Evolutionary conservation across 2,329 filamentous ascomycete species (phyloP), one percentile per base, ranked within the genome.

Genomic region (Fusarium redolens): DNA sequence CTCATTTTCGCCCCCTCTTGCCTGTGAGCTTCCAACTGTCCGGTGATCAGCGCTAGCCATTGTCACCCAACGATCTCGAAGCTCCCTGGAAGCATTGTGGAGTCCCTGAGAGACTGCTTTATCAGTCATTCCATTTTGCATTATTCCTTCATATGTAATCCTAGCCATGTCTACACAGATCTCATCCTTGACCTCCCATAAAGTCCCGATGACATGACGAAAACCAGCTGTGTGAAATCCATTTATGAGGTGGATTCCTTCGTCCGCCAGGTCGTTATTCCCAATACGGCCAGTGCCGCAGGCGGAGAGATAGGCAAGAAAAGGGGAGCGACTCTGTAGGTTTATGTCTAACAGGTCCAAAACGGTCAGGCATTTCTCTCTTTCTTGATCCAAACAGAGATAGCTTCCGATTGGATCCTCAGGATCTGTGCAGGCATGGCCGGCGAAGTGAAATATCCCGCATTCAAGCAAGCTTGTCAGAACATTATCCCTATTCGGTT

Each of bases 401-500:
- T 51, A 59, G 12, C 56, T 59, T 28, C 30, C 35, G 3, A n/a
- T 30, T n/a, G 56, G 44, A 5, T 59, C 43, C 3, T 18, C 25
- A 3, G 15, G 14, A 35, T 61, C 58, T 14, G 47, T 54, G 18
- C 28, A n/a, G 3, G 37, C 58, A 43, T 61, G 47, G 1, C 47
- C 58, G 5, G 58, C 47, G 4, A 35, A 61, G 15, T 61, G 47
- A 6, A 61, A 61, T 3, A 61, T 35, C 10, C 28, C 30, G 22
- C 35, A 61, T 13, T 43, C 20, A 5, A 54, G 47, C 10, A 61
- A 8, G 7, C 33, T 50, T 1, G 47, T 22, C 4, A 41, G 33
- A 7, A 61, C 37, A 4, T 30, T 31, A 2, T 43, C 13, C 22
- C 33, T 61, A 1, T 8, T 13, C 4, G 13, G 47, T 7, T 22